Percentiles rank a stretch among this genome's conserved stretches.
phyloP scores from a whole-genome alignment of 768 basidiomycete species.

The Tricholoma hemisulphureum region DNA sequence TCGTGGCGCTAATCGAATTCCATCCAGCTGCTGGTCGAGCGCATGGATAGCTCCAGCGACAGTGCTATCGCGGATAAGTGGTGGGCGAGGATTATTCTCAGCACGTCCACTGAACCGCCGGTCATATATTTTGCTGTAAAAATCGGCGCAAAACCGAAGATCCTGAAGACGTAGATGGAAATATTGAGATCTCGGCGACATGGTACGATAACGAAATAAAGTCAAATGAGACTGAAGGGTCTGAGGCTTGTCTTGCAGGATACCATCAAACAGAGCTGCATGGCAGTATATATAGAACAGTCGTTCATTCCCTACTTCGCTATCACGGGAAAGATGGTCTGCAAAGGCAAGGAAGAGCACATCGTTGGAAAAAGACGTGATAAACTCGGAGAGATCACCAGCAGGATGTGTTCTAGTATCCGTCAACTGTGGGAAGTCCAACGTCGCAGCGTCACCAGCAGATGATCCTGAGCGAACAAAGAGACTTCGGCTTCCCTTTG shows the following conservation, averaged over 20 bases:
- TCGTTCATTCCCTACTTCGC: slow-evolving; percentile 56
- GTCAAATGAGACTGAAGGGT: slow-evolving; percentile 74
- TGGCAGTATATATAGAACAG: slow-evolving; percentile 72
- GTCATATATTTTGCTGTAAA: slow-evolving; percentile 74
- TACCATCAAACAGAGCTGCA: slow-evolving; percentile 78
- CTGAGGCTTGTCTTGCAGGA: slow-evolving; percentile 86
- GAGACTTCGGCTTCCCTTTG: slow-evolving; percentile 87
- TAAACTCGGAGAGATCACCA: slow-evolving; percentile 79
- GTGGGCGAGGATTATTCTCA: slow-evolving; percentile 63
- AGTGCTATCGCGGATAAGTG: slow-evolving; percentile 71
- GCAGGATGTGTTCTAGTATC: slow-evolving; percentile 66
- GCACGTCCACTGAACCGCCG: slow-evolving; percentile 69
- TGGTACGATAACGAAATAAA: slow-evolving; percentile 64
- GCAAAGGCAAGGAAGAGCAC: slow-evolving; percentile 77
- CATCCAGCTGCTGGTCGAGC: slow-evolving; percentile 57
- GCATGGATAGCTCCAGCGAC: slow-evolving; percentile 63
- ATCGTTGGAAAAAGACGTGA: slow-evolving; percentile 84
- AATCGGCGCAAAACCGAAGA: slow-evolving; percentile 70
- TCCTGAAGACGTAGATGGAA: slow-evolving; percentile 73
- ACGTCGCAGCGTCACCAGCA: slow-evolving; percentile 76
- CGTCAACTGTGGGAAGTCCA: slow-evolving; percentile 80
- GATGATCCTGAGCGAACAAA: slow-evolving; percentile 87
- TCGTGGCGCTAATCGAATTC: slow-evolving; percentile 35
- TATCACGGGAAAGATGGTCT: slow-evolving; percentile 69
- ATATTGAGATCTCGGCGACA: slow-evolving; percentile 54